phyloP scores from a whole-genome alignment of 192 early-diverging fungal genomes.

The Chytriomyces sp. region DNA sequence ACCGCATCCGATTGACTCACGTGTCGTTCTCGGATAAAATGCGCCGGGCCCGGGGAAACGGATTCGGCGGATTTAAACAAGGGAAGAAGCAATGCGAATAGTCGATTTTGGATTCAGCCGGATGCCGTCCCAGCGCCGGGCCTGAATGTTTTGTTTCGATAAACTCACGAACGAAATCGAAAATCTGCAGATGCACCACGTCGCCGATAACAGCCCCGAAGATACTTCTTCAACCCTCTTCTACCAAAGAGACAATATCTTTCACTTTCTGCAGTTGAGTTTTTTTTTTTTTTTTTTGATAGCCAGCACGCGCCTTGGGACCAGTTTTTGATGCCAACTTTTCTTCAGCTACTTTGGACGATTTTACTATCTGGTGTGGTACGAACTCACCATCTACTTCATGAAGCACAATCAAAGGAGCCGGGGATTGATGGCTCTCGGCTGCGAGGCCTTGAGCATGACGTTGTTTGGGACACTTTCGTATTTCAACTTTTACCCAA shows the following conservation, averaged over 20 bases:
- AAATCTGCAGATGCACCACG: constrained; percentile 43
- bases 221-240: constrained; percentile 44
- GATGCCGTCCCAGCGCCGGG: too few species aligned
- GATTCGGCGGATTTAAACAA: too few species aligned
- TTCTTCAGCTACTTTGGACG: constrained; percentile 41
- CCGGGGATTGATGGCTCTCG: constrained; percentile 13
- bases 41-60: too few species aligned
- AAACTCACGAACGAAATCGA: too few species aligned
- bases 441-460: constrained; percentile 28
- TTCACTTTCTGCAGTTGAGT: constrained; percentile 44
- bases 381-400: constrained; percentile 48
- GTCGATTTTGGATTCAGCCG: too few species aligned
- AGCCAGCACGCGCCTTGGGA: too few species aligned
- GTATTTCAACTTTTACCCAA: constrained; percentile 28
- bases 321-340: background rate
- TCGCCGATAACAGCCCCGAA: constrained; percentile 47
- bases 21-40: too few species aligned
- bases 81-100: too few species aligned
- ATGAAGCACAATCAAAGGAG: constrained; percentile 26
- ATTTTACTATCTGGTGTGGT: constrained; percentile 39
- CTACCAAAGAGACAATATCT: constrained; percentile 47
- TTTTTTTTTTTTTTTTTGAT: too few species aligned
- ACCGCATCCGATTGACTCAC: too few species aligned
- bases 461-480: constrained; percentile 14
- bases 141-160: too few species aligned